phyloP scores from a whole-genome alignment of 345 rosid species.

The Kandelia obovata region DNA sequence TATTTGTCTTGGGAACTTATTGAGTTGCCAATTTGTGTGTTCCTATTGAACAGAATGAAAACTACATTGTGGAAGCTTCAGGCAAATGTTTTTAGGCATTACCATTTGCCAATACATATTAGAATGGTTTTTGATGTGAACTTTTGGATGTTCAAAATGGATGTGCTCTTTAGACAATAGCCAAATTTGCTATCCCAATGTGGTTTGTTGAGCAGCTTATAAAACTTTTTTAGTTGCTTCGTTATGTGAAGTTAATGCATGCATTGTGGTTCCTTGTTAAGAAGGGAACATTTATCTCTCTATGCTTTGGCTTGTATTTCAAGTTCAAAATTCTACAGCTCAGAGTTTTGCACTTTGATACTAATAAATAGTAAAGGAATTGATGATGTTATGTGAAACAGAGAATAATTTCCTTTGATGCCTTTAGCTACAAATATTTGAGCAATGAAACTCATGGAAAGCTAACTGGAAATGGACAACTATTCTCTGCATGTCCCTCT shows the following conservation, averaged over 20 bases:
- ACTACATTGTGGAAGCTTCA: neutral
- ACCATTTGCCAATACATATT: too few relatives aligned
- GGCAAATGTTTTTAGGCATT: too few relatives aligned
- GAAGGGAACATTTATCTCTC: too few relatives aligned
- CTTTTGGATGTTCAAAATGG: too few relatives aligned
- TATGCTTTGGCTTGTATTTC: too few relatives aligned
- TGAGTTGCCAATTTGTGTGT: neutral
- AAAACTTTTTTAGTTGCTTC: too few relatives aligned
- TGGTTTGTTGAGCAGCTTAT: too few relatives aligned
- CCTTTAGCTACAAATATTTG: neutral
- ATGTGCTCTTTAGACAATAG: neutral
- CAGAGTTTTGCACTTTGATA: neutral
- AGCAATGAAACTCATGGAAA: neutral
- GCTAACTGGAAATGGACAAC: too few relatives aligned
- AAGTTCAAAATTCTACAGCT: neutral
- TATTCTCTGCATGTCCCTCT: neutral
- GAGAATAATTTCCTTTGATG: neutral
- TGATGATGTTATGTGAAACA: neutral
- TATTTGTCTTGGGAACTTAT: neutral
- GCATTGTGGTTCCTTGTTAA: too few relatives aligned
- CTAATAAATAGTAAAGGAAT: neutral
- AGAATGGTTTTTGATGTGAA: neutral
- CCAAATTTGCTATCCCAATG: neutral
- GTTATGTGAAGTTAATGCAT: too few relatives aligned
- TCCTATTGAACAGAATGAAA: neutral